Evolutionary conservation across 371 early-diverging fungal genomes (phyloP).

Genomic region (Syncephalastrum racemosum): DNA sequence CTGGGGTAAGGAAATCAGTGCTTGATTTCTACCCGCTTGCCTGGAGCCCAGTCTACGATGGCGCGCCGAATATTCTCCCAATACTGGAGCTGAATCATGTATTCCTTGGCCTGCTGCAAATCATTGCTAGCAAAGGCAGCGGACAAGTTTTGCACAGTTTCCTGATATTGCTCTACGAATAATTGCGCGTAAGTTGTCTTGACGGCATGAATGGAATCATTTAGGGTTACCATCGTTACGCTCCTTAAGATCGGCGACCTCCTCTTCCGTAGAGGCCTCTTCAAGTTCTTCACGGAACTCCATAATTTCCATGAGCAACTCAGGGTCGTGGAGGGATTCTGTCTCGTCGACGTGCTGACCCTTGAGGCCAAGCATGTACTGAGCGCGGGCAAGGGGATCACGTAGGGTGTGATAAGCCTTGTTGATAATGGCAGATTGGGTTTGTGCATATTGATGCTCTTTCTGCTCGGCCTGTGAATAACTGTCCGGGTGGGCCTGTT

Average conservation of each 20-base stretch:
- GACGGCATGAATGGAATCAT: background rate
- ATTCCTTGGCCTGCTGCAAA: constrained; percentile 53
- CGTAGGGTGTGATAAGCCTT: constrained; percentile 81
- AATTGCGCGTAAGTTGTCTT: background rate
- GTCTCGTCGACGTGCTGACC: constrained; percentile 64
- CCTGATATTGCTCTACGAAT: constrained; percentile 30
- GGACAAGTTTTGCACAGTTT: constrained; percentile 40
- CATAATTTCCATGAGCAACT: constrained; percentile 81
- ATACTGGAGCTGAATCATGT: constrained; percentile 67
- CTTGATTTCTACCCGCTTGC: constrained; percentile 21
- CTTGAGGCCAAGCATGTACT: constrained; percentile 71
- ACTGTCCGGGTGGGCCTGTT: constrained; percentile 86
- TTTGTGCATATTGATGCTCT: constrained; percentile 72
- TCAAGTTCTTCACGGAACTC: constrained; percentile 57
- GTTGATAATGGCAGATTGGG: constrained; percentile 82
- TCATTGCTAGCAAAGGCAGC: constrained; percentile 54
- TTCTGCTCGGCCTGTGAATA: constrained; percentile 69
- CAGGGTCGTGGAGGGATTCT: constrained; percentile 69
- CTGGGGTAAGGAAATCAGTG: too few species aligned
- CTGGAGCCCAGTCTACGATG: constrained; percentile 63
- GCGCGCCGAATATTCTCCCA: constrained; percentile 67
- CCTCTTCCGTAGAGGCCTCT: constrained; percentile 19
- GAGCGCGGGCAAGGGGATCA: constrained; percentile 79
- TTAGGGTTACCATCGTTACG: constrained; percentile 20
- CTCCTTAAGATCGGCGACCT: constrained; percentile 15